Conservation (phyloP, 148 eudicot species). For the Cornus kousa region DNA sequence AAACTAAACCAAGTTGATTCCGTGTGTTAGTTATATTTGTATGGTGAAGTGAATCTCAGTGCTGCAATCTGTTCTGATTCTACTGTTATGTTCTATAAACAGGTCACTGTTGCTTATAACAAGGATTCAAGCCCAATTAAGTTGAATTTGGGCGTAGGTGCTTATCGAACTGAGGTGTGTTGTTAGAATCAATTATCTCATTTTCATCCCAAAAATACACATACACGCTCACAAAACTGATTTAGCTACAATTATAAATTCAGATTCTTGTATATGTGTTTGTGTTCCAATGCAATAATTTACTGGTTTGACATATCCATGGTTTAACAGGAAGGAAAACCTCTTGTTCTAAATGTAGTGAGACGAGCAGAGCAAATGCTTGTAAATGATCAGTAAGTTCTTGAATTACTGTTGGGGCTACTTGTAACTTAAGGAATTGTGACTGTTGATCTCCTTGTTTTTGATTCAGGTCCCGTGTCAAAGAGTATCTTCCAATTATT, state of each 20-base stretch:
- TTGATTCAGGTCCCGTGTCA: neutral
- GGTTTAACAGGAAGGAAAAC: neutral
- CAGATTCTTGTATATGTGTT: neutral
- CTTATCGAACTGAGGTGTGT: slow-evolving; percentile 77
- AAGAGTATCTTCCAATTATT: neutral
- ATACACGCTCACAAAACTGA: neutral
- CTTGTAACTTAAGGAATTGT: neutral
- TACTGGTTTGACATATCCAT: neutral
- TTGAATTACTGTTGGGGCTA: neutral
- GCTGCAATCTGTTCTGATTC: neutral
- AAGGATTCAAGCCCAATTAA: slow-evolving; percentile 36
- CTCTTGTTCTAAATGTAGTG: neutral
- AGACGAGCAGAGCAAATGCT: neutral
- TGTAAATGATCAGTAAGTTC: neutral
- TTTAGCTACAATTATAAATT: neutral
- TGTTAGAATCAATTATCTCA: neutral
- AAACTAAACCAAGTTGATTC: too few relatives aligned
- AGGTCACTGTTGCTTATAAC: neutral
- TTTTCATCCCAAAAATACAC: neutral
- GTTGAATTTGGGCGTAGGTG: slow-evolving; percentile 81
- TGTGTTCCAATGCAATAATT: neutral
- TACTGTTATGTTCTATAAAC: neutral
- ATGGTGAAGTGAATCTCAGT: neutral
- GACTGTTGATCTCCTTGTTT: neutral
- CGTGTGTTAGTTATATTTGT: too few relatives aligned